Evolutionary conservation across 2,329 filamentous ascomycete species (phyloP), one percentile per base, ranked within the genome.

Genomic region (Thielaviopsis punctulata): DNA sequence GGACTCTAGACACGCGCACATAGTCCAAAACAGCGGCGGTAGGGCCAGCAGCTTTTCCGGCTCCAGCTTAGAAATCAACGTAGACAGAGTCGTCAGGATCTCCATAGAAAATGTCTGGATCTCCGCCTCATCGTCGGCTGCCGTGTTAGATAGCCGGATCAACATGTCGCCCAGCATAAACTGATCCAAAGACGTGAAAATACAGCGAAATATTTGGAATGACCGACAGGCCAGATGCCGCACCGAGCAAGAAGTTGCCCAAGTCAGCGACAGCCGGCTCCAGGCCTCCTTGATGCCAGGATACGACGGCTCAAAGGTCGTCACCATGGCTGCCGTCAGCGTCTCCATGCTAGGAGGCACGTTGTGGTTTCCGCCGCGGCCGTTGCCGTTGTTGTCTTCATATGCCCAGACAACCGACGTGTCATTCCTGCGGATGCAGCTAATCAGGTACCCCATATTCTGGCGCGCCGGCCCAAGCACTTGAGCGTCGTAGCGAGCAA

Each of bases 51-150:
- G 73, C 62, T 89, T 84, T 36, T 84, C 77, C 0, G 84, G 74
- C 19, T 89, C 82, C 24, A 96, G 70, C 52, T 90, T 92, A 58
- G 80, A 77, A 53, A 98, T 94, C 45, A 98, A 83, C 0, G 88
- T 88, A 62, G 93, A 89, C 49, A 98, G 66, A 0, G 93, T 98
- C 0, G 89, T 95, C 51, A 98, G 67, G 53, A 98, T 96, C 63
- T 98, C 93, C 82, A 96, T 90, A 0, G 92, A 93, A 61, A 98
- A 98, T 0, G 88, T 90, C 61, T 95, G 87, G 51, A 95, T 94
- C 66, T 96, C 90, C 0, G 81, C 77, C 61, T 95, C 87, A 59
- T 95, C 88, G 58, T 96, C 90, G 0, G 93, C 89, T 60, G 98
- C 92, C 0, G 92, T 98, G 64, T 96, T 98, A 1, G 90, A 96